These are phyloP conservation scores for Starmerella ratchasimensis DNA, from an alignment of 805 yeast genomes.

Conservation along the genomic window DNA sequence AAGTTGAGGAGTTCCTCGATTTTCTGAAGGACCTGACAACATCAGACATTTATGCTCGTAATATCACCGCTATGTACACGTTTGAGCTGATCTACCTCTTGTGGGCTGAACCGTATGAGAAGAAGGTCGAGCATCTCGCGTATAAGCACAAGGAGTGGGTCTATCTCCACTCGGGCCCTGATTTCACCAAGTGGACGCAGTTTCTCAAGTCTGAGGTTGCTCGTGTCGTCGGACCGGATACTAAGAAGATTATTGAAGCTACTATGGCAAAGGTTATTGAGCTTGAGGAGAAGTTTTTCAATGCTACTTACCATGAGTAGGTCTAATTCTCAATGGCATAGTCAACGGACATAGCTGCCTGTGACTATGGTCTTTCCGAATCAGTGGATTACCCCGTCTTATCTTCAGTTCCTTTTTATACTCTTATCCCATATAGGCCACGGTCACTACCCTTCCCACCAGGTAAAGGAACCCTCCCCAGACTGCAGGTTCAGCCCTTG, in stretches of 20 bases:
- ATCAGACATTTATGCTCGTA: slow-evolving; percentile 1
- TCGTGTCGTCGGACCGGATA: slow-evolving; percentile 1
- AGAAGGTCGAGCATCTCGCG: slow-evolving; percentile 1
- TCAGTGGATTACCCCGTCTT: no score
- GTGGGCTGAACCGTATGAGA: slow-evolving; percentile 12
- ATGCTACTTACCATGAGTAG: slow-evolving; percentile 7
- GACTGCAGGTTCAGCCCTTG: no score
- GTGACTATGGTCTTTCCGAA: not conserved
- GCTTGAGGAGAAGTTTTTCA: slow-evolving; percentile 11
- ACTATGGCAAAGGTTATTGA: slow-evolving; percentile 3
- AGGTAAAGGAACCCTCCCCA: no score
- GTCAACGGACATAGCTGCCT: not conserved
- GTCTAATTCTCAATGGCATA: not conserved
- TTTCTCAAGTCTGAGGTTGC: slow-evolving; percentile 13
- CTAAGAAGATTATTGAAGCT: not conserved
- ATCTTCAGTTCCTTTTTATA: no score
- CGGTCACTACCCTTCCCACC: no score
- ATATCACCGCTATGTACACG: slow-evolving; percentile 9
- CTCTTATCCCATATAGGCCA: no score
- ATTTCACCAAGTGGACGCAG: slow-evolving; percentile 11
- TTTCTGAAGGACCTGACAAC: not conserved
- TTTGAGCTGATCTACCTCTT: slow-evolving; percentile 13
- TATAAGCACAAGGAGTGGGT: slow-evolving; percentile 16
- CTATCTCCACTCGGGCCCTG: slow-evolving; percentile 13
- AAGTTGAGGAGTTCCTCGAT: slow-evolving; percentile 4